Percentiles rank a stretch among this genome's conserved stretches.
Conservation (phyloP, 2,329 filamentous ascomycete genomes). For the Chrysoporthe puriensis region DNA sequence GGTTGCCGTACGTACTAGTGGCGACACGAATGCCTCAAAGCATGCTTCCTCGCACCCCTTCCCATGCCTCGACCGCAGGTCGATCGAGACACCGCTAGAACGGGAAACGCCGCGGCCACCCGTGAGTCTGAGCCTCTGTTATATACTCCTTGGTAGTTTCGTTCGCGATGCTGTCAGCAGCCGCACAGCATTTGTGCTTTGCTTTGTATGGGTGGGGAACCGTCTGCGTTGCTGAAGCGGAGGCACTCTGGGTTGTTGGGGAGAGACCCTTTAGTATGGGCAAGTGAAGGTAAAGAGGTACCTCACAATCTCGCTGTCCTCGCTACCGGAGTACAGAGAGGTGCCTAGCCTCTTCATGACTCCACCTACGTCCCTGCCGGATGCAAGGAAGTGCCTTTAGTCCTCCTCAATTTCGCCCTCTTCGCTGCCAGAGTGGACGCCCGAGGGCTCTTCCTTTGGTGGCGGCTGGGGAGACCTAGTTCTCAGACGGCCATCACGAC, state of each 20-base stretch:
- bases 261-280: neutral
- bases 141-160: neutral
- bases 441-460: conserved; percentile 59
- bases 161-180: neutral
- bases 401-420: conserved; percentile 97
- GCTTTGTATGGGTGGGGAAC: neutral
- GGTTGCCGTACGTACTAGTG: conserved; percentile 30
- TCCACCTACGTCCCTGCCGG: conserved; percentile 28
- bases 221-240: neutral
- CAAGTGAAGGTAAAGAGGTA: neutral
- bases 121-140: neutral
- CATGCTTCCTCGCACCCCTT: conserved; percentile 1
- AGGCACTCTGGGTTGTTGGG: neutral
- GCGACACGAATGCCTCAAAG: conserved; percentile 25
- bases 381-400: conserved; percentile 39
- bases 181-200: neutral
- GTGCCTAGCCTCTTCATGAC: conserved; percentile 26
- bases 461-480: conserved; percentile 54
- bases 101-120: neutral
- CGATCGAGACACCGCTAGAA: neutral
- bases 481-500: conserved; percentile 58
- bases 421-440: conserved; percentile 84
- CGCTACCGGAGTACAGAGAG: neutral
- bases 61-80: conserved; percentile 3
- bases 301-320: neutral